Evolutionary conservation across 1,284 basidiomycete species (phyloP).

Genomic region (Golubevia sp.): DNA sequence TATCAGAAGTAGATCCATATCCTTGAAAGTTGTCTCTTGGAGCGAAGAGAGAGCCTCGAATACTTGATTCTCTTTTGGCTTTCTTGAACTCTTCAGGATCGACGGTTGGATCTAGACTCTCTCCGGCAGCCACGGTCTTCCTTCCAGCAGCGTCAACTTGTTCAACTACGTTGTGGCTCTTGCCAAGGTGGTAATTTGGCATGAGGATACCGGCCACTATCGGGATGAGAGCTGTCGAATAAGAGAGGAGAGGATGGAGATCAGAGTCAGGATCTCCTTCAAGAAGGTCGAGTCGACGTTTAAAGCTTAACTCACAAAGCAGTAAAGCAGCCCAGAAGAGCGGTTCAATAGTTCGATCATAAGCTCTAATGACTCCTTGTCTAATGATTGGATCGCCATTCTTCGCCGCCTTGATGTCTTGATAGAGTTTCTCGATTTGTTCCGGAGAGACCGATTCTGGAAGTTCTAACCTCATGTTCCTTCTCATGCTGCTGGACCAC

Average conservation of each 20-base stretch:
- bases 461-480: conserved; percentile 63
- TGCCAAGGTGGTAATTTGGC: conserved; percentile 27
- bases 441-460: conserved; percentile 5
- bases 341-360: not conserved
- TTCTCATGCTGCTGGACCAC: conserved; percentile 53
- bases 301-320: not conserved
- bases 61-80: not conserved
- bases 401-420: conserved; percentile 2
- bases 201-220: conserved; percentile 14
- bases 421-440: conserved; percentile 10
- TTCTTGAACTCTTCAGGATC: not conserved
- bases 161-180: conserved; percentile 20
- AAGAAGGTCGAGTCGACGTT: not conserved
- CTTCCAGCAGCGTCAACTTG: conserved; percentile 4
- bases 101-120: not conserved
- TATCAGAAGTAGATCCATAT: not conserved
- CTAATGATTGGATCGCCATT: not conserved
- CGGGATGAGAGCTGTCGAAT: conserved; percentile 9
- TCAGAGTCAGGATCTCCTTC: conserved; percentile 17
- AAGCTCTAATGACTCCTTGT: conserved; percentile 14
- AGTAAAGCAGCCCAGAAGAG: not conserved
- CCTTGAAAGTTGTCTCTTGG: not conserved
- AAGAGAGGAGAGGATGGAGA: not conserved
- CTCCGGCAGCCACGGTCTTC: not conserved
- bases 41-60: not conserved